Base-by-base conservation (phyloP, 1,139 yeast species). In the Blastobotrys elegans region DNA sequence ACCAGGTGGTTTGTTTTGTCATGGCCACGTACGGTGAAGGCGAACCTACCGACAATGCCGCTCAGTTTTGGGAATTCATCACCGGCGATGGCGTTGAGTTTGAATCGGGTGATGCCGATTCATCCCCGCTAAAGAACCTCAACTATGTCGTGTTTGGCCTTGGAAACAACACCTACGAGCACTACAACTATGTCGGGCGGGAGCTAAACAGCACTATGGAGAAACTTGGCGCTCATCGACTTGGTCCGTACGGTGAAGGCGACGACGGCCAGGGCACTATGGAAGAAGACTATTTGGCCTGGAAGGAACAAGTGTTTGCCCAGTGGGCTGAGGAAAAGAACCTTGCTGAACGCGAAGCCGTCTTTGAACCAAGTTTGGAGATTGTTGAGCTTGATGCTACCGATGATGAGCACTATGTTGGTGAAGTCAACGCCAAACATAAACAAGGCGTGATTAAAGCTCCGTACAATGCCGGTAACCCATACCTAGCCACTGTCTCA, bases 1-100 rank as follows among this genome's bases (percentile, higher is more conserved):
- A 77, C 51, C 67, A 77, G 43, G 74, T 86, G 50, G 79, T 82
- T 16, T 79, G 86, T 44, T 82, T 90, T 63, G 76, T 92, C 60
- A 72, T 88, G 71, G 95, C 97, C 35, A 89, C 97, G 10, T 92
- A 92, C 61, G 98, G 98, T 59, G 98, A 92, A 70, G 98, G 98
- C 62, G 98, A 92, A 64, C 96, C 96, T 56, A 92, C 98, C 21
- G 98, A 92, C 66, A 86, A 86, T 58, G 94, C 97, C 14, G 78
- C 79, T 41, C 82, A 81, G 44, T 88, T 92, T 64, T 72, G 73
- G 59, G 68, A 67, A 47, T 67, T 69, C 50, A 61, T 72, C 50
- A 59, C 64, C 22, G 58, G 57, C 35, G 65, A 61, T 17, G 61
- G 56, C 32, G 65, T 68, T 26, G 56, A 53, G 46, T 72, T 71